phyloP scores from a whole-genome alignment of 192 early-diverging fungal species.

The Gryganskiella cystojenkinii region DNA sequence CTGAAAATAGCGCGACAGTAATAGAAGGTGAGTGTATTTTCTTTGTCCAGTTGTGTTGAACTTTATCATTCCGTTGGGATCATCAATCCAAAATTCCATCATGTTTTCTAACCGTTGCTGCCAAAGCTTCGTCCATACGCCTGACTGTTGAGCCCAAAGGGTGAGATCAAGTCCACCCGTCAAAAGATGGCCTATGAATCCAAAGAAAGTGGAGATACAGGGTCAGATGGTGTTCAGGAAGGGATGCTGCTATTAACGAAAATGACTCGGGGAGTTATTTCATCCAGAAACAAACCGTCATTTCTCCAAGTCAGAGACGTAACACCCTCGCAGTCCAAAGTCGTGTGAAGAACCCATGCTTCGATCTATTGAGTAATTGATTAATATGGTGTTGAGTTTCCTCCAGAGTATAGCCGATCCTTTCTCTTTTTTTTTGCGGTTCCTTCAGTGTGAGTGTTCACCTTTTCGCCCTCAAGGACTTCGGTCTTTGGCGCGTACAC shows the following conservation, averaged over 20 bases:
- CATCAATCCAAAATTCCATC: neutral
- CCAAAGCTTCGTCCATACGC: constrained; percentile 53
- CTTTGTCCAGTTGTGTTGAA: no score
- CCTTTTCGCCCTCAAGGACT: constrained; percentile 30
- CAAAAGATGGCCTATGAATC: constrained; percentile 39
- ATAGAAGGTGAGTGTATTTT: no score
- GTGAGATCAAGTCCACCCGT: constrained; percentile 50
- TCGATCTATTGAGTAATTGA: constrained; percentile 13
- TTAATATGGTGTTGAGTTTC: neutral
- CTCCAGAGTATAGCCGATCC: neutral
- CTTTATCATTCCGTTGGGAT: no score
- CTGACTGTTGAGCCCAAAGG: constrained; percentile 41
- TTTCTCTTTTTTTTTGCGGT: neutral
- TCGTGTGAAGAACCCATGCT: constrained; percentile 18
- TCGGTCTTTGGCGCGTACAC: constrained; percentile 26
- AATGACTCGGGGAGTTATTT: no score
- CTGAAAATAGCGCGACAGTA: constrained; percentile 17
- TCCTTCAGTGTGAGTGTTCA: no score
- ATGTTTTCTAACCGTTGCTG: constrained; percentile 51
- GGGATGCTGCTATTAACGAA: no score
- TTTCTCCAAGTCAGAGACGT: constrained; percentile 40
- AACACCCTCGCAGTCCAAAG: constrained; percentile 29
- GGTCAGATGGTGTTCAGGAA: no score
- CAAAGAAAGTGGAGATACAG: constrained; percentile 13
- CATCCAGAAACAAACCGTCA: constrained; percentile 23